These are phyloP conservation scores for Cutaneotrichosporon mucoides DNA, from an alignment of 1,284 basidiomycete genomes.

Conservation along the genomic window DNA sequence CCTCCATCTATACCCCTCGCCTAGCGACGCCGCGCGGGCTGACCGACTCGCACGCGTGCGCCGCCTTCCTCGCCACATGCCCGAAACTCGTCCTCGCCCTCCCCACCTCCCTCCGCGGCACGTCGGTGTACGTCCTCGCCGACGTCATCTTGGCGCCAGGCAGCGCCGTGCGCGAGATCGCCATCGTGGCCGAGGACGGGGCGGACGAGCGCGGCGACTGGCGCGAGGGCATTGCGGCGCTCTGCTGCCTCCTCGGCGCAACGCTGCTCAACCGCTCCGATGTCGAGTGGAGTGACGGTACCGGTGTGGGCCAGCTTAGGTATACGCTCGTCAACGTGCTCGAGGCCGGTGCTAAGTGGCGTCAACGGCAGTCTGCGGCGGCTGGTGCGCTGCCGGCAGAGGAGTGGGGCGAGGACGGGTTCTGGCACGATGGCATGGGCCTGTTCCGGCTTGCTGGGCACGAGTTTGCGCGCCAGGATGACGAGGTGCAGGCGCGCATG, in stretches of 20 bases:
- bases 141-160: background rate
- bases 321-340: background rate
- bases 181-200: too few species aligned
- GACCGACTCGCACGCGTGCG: background rate
- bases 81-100: background rate
- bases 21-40: background rate
- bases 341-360: background rate
- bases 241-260: background rate
- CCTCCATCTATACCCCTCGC: background rate
- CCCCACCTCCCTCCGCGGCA: background rate
- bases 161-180: background rate
- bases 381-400: background rate
- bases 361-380: background rate
- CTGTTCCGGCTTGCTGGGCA: background rate
- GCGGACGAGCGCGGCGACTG: background rate
- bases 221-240: background rate
- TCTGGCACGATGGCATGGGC: background rate
- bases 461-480: background rate
- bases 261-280: background rate
- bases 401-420: background rate
- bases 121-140: background rate
- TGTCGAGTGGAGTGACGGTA: too few species aligned
- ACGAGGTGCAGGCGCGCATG: background rate
- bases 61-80: background rate
- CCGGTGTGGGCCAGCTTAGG: too few species aligned